phyloP scores from a whole-genome alignment of 2,329 filamentous ascomycete genomes.

The Aureobasidium melanogenum region DNA sequence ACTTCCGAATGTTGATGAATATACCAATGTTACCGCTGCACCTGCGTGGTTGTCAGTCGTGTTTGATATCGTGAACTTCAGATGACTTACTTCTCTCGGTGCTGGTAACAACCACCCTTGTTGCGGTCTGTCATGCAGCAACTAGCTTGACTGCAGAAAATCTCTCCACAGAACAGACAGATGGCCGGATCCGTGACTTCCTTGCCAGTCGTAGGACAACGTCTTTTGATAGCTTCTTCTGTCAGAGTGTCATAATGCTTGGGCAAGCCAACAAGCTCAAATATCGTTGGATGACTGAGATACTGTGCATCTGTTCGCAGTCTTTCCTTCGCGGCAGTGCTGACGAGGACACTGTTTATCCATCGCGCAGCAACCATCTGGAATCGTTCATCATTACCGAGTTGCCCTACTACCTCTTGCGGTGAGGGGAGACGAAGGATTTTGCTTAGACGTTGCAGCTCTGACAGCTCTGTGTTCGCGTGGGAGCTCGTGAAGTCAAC shows the following conservation, averaged over 20 bases:
- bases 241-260: constrained; percentile 88
- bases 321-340: constrained; percentile 22
- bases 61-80: not conserved
- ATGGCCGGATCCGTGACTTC: constrained; percentile 85
- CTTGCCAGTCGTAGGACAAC: constrained; percentile 82
- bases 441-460: constrained; percentile 73
- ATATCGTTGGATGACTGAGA: constrained; percentile 78
- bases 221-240: constrained; percentile 76
- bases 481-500: constrained; percentile 66
- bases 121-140: constrained; percentile 68
- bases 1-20: constrained; percentile 95
- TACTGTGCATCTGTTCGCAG: constrained; percentile 34
- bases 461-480: constrained; percentile 31
- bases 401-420: constrained; percentile 63
- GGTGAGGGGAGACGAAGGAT: constrained; percentile 68
- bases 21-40: constrained; percentile 86
- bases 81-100: constrained; percentile 66
- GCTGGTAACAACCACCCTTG: constrained; percentile 77
- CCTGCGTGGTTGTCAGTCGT: constrained; percentile 2
- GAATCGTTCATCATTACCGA: constrained; percentile 37
- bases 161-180: constrained; percentile 91
- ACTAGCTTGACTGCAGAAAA: constrained; percentile 88
- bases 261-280: constrained; percentile 85
- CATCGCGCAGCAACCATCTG: constrained; percentile 55
- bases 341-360: constrained; percentile 51